Percentiles rank a stretch among this genome's conserved stretches.
Conservation (phyloP, 1,284 basidiomycete species). For the Irpex sp. region DNA sequence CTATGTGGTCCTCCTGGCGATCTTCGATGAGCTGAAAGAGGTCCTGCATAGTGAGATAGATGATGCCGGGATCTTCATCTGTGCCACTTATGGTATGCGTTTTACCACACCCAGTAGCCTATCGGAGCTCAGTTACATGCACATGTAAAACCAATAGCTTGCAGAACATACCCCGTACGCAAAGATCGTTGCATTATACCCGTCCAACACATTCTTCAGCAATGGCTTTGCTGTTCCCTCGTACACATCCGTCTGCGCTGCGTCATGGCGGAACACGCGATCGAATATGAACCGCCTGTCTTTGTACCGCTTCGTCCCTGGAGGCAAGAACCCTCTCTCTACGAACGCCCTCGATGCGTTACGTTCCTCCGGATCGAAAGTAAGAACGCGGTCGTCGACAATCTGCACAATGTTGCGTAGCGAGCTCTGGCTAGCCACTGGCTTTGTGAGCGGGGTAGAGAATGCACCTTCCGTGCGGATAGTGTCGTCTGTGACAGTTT, state of each 20-base stretch:
- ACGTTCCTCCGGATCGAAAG: conserved; percentile 93
- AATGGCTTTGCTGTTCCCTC: conserved; percentile 80
- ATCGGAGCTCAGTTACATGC: conserved; percentile 5
- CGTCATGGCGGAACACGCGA: conserved; percentile 77
- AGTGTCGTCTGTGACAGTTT: conserved; percentile 58
- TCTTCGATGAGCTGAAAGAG: conserved; percentile 88
- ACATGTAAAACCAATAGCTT: background rate
- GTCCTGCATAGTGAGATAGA: conserved; percentile 95
- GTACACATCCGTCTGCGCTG: conserved; percentile 82
- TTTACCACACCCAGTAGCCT: conserved; percentile 98
- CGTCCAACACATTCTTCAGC: conserved; percentile 78
- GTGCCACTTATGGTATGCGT: conserved; percentile 96
- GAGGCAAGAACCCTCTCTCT: conserved; percentile 74
- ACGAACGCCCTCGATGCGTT: conserved; percentile 71
- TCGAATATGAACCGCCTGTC: conserved; percentile 96
- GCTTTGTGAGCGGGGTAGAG: conserved; percentile 52
- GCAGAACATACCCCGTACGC: conserved; percentile 84
- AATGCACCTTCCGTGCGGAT: conserved; percentile 81
- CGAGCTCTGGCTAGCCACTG: conserved; percentile 43
- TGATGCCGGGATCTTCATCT: conserved; percentile 81
- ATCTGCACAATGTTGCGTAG: conserved; percentile 75
- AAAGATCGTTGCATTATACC: conserved; percentile 96
- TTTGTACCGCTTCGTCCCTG: conserved; percentile 86
- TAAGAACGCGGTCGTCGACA: conserved; percentile 81
- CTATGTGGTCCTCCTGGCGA: conserved; percentile 72